Evolutionary conservation across 495 filamentous ascomycete species (phyloP).

Genomic region (Talaromyces thailandensis): DNA sequence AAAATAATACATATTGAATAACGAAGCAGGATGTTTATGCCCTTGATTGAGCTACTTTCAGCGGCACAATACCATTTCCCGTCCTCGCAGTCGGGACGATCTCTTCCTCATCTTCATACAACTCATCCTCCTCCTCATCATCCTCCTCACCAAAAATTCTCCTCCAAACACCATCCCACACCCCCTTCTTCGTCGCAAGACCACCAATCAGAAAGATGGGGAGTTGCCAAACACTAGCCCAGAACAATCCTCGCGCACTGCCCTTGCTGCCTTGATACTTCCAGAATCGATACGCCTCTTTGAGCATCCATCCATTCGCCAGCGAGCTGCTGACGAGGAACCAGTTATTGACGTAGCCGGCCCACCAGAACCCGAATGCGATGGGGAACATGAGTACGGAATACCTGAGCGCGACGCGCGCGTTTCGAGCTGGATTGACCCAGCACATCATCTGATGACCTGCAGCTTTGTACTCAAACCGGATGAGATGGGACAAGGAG

Average conservation of each 20-base stretch:
- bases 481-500: constrained; percentile 74
- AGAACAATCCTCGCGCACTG: constrained; percentile 79
- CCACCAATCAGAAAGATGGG: constrained; percentile 86
- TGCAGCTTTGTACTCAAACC: constrained; percentile 80
- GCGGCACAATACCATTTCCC: not conserved
- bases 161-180: constrained; percentile 80
- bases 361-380: constrained; percentile 71
- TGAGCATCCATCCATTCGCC: constrained; percentile 79
- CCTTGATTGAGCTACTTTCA: not conserved
- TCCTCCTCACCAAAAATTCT: constrained; percentile 48
- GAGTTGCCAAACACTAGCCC: constrained; percentile 96
- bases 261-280: constrained; percentile 68
- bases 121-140: constrained; percentile 30
- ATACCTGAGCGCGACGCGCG: constrained; percentile 79
- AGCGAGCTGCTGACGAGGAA: constrained; percentile 75
- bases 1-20: not conserved
- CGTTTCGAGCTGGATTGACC: constrained; percentile 76
- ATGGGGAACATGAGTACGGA: constrained; percentile 81
- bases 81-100: not conserved
- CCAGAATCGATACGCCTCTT: constrained; percentile 79
- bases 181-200: constrained; percentile 87
- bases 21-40: not conserved
- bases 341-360: constrained; percentile 75
- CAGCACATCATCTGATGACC: constrained; percentile 89
- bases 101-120: constrained; percentile 26